A percentile compares a stretch with the other conserved stretches of the same genome.
Conservation (phyloP, 2,329 filamentous ascomycete genomes). For the Pseudogymnoascus pannorum region DNA sequence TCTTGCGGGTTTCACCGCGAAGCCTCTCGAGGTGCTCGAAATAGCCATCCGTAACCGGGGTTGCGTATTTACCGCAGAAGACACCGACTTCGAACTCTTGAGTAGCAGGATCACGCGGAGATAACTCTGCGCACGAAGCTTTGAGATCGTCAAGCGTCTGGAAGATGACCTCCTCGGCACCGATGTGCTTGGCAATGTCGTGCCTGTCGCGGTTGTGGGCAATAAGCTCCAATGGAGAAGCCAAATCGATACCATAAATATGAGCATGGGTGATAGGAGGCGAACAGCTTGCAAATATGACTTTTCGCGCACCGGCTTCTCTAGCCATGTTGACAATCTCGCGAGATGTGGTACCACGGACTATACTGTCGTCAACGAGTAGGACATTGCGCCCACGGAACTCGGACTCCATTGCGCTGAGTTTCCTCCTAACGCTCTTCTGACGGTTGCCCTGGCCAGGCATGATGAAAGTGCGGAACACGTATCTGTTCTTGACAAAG, state of each 20-base stretch:
- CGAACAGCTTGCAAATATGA: slow-evolving; percentile 76
- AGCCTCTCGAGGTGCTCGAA: slow-evolving; percentile 72
- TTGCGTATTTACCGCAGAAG: slow-evolving; percentile 83
- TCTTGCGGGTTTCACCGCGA: slow-evolving; percentile 61
- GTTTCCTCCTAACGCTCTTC: slow-evolving; percentile 82
- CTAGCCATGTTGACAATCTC: slow-evolving; percentile 79
- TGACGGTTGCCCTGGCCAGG: slow-evolving; percentile 72
- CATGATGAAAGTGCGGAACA: slow-evolving; percentile 84
- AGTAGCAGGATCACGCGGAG: slow-evolving; percentile 47
- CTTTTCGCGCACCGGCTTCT: slow-evolving; percentile 73
- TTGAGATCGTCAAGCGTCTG: slow-evolving; percentile 74
- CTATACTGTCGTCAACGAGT: slow-evolving; percentile 84
- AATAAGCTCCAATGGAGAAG: slow-evolving; percentile 63
- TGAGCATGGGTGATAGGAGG: slow-evolving; percentile 80
- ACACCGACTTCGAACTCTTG: slow-evolving; percentile 82
- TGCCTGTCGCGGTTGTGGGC: slow-evolving; percentile 57
- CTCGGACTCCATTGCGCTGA: slow-evolving; percentile 79
- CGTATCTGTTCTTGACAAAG: slow-evolving; percentile 85
- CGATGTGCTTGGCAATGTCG: slow-evolving; percentile 60
- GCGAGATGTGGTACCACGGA: slow-evolving; percentile 73
- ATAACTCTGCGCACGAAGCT: slow-evolving; percentile 66
- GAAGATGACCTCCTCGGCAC: slow-evolving; percentile 69
- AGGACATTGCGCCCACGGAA: slow-evolving; percentile 75
- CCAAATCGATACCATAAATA: slow-evolving; percentile 76
- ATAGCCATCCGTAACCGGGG: slow-evolving; percentile 70